These are phyloP conservation scores for Mycotypha africana DNA, from an alignment of 371 early-diverging fungal genomes.

Conservation along the genomic window DNA sequence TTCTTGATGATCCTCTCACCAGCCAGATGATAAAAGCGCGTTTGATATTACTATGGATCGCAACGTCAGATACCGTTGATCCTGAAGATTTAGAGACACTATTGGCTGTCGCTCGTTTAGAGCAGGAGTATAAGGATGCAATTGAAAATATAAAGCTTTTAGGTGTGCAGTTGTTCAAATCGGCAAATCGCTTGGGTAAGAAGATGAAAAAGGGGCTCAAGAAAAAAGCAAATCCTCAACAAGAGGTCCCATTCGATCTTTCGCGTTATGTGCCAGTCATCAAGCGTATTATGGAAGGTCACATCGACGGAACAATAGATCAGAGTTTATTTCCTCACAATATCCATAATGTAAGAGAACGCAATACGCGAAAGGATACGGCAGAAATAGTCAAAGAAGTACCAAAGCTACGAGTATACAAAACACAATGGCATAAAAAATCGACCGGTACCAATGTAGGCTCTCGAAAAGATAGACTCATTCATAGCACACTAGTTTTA, in stretches of 20 bases:
- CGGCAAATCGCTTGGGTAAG: slow-evolving; percentile 33
- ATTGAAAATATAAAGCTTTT: slow-evolving; percentile 71
- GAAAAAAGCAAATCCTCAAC: slow-evolving; percentile 33
- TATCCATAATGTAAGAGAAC: slow-evolving; percentile 46
- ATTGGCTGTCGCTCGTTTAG: slow-evolving; percentile 69
- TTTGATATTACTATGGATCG: slow-evolving; percentile 79
- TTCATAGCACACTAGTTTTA: neutral
- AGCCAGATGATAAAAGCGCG: slow-evolving; percentile 78
- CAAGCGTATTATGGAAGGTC: slow-evolving; percentile 55
- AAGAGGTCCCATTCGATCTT: slow-evolving; percentile 61
- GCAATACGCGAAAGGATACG: slow-evolving; percentile 22
- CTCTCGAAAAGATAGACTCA: too few relatives aligned
- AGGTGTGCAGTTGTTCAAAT: slow-evolving; percentile 54
- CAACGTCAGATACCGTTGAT: slow-evolving; percentile 62
- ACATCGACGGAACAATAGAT: slow-evolving; percentile 56
- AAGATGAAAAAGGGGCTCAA: slow-evolving; percentile 40
- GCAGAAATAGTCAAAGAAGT: slow-evolving; percentile 26
- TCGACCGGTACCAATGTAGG: slow-evolving; percentile 21
- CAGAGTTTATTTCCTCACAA: slow-evolving; percentile 51
- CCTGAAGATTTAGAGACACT: slow-evolving; percentile 64
- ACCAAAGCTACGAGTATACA: slow-evolving; percentile 40
- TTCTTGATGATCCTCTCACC: slow-evolving; percentile 71
- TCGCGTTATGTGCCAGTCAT: slow-evolving; percentile 68
- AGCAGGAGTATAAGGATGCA: slow-evolving; percentile 68
- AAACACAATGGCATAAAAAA: slow-evolving; percentile 57